Conservation (phyloP, 345 rosid species). For the Populus tremula region DNA sequence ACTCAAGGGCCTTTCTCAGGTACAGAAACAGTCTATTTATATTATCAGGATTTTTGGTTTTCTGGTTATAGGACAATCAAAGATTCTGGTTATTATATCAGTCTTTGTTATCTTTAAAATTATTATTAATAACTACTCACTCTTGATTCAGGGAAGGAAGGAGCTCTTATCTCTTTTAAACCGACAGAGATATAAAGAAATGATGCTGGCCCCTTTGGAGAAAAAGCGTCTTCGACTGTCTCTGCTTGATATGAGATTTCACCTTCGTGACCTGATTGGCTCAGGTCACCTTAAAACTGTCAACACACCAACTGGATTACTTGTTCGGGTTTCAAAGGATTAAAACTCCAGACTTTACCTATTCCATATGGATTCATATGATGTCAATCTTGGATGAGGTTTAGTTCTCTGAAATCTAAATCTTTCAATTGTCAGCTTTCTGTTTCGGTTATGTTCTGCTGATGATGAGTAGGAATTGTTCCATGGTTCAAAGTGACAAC, state of each 20-base stretch:
- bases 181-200: slow-evolving; percentile 82
- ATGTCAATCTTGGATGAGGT: slow-evolving; percentile 12
- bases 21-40: slow-evolving; percentile 15
- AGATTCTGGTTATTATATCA: neutral
- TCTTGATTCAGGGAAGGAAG: slow-evolving; percentile 70
- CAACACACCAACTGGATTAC: slow-evolving; percentile 24
- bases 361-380: slow-evolving; percentile 4
- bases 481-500: slow-evolving; percentile 13
- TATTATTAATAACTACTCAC: neutral
- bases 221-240: slow-evolving; percentile 77
- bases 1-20: slow-evolving; percentile 86
- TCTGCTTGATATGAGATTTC: slow-evolving; percentile 90
- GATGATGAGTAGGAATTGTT: neutral
- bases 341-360: neutral
- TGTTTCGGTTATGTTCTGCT: neutral
- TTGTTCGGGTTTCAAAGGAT: slow-evolving; percentile 27
- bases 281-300: slow-evolving; percentile 50
- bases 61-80: neutral
- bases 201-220: slow-evolving; percentile 80
- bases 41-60: neutral
- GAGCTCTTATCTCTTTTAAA: slow-evolving; percentile 75
- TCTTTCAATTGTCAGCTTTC: neutral
- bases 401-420: neutral
- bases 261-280: slow-evolving; percentile 89
- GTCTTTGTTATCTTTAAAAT: neutral